These are phyloP conservation scores for Quercus cerris DNA, from an alignment of 306 rosid genomes.

Conservation along the genomic window DNA sequence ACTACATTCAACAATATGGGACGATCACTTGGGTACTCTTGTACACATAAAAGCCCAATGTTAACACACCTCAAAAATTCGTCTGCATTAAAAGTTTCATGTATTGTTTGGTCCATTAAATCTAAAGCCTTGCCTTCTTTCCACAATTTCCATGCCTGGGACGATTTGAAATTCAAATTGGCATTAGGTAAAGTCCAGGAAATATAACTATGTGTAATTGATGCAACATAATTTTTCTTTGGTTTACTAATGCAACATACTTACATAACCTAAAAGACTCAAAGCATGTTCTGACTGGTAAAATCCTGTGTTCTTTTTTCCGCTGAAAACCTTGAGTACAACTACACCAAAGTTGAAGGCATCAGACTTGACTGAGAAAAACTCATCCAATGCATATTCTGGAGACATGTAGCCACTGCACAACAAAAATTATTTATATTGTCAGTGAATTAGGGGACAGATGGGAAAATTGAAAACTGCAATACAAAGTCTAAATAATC, in stretches of 20 bases:
- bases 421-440: no score
- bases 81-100: conserved; percentile 24
- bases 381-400: no score
- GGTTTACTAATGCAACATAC: background rate
- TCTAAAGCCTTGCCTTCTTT: conserved; percentile 35
- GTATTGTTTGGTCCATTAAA: conserved; percentile 30
- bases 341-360: conserved; percentile 39
- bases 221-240: no score
- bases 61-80: conserved; percentile 35
- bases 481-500: background rate
- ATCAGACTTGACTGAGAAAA: no score
- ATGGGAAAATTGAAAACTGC: background rate
- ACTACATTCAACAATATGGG: conserved; percentile 5
- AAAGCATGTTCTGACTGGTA: conserved; percentile 24
- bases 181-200: background rate
- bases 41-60: conserved; percentile 41
- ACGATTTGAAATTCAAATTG: background rate
- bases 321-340: conserved; percentile 47
- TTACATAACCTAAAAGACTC: conserved; percentile 52
- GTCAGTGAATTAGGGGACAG: background rate
- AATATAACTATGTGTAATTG: no score
- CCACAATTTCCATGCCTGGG: conserved; percentile 52
- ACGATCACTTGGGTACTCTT: conserved; percentile 48
- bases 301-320: conserved; percentile 45
- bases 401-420: conserved; percentile 3